Conservation (phyloP, 306 rosid species). For the Cucurbita ficifolia region DNA sequence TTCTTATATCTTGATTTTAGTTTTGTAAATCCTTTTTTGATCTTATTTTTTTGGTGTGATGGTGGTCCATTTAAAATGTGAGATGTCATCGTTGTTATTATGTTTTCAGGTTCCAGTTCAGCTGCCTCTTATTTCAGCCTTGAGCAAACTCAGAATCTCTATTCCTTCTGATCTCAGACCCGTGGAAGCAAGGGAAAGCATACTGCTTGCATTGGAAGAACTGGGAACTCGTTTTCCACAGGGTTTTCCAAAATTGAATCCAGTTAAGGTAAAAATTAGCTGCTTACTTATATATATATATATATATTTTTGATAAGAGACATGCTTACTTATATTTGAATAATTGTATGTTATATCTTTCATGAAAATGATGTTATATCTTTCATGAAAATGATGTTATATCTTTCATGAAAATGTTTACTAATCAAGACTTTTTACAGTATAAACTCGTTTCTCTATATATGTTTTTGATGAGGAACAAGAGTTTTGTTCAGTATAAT, state of each 20-base stretch:
- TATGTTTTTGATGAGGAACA: background rate
- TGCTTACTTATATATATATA: constrained; percentile 12
- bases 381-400: background rate
- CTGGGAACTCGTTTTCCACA: constrained; percentile 72
- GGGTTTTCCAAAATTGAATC: constrained; percentile 94
- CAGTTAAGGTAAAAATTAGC: constrained; percentile 53
- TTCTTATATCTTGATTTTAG: background rate
- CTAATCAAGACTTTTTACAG: background rate
- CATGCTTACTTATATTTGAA: constrained; percentile 8
- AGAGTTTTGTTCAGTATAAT: background rate
- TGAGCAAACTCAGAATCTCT: constrained; percentile 68
- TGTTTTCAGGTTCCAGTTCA: constrained; percentile 81
- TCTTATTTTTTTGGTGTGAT: background rate
- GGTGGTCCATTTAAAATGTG: background rate
- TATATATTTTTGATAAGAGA: too few species aligned
- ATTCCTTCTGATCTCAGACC: constrained; percentile 93
- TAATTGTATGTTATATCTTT: background rate
- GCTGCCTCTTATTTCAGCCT: constrained; percentile 58
- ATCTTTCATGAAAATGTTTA: background rate
- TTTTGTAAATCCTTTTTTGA: background rate
- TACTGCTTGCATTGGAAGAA: constrained; percentile 86
- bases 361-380: background rate
- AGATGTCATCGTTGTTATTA: background rate
- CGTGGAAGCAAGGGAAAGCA: constrained; percentile 88
- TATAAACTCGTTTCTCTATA: background rate